Evolutionary conservation across 1,139 yeast genomes (phyloP).

Genomic region (Diutina siamensis): DNA sequence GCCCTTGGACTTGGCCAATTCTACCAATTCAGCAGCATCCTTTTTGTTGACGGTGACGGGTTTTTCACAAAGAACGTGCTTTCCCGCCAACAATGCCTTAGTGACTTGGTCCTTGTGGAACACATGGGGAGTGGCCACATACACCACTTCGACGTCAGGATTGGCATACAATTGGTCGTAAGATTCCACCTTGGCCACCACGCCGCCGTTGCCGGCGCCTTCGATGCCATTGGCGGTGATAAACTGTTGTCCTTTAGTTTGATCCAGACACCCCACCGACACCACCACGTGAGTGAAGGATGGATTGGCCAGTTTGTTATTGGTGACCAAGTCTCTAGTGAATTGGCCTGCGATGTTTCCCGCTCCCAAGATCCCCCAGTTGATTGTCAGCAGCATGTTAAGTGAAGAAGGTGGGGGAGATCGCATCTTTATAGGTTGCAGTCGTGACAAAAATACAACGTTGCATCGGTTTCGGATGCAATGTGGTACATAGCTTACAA

Average conservation of each 20-base stretch:
- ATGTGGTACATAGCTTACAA: too few species aligned
- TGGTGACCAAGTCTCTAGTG: slow-evolving; percentile 24
- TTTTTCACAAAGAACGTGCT: slow-evolving; percentile 51
- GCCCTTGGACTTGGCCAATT: slow-evolving; percentile 32
- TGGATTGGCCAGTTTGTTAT: slow-evolving; percentile 11
- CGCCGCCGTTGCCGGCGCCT: slow-evolving; percentile 13
- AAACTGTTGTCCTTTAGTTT: slow-evolving; percentile 18
- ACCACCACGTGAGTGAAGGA: slow-evolving; percentile 16
- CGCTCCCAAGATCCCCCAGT: slow-evolving; percentile 37
- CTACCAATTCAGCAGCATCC: slow-evolving; percentile 34
- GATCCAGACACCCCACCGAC: slow-evolving; percentile 22
- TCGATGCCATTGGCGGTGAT: slow-evolving; percentile 10
- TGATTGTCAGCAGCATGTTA: slow-evolving; percentile 8
- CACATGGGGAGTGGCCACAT: slow-evolving; percentile 50
- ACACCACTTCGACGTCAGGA: slow-evolving; percentile 37
- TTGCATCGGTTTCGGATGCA: too few species aligned
- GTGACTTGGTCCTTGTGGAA: slow-evolving; percentile 40
- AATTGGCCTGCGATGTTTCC: slow-evolving; percentile 33
- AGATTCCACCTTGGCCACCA: slow-evolving; percentile 14
- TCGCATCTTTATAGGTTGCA: not conserved
- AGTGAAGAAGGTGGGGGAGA: not conserved
- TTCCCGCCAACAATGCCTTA: slow-evolving; percentile 37
- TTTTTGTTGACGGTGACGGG: slow-evolving; percentile 43
- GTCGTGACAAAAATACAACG: not conserved
- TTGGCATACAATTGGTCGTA: slow-evolving; percentile 30